A percentile compares a stretch with the other conserved stretches of the same genome.
Conservation (phyloP, 1,284 basidiomycete genomes). For the Ganoderma meredithae region DNA sequence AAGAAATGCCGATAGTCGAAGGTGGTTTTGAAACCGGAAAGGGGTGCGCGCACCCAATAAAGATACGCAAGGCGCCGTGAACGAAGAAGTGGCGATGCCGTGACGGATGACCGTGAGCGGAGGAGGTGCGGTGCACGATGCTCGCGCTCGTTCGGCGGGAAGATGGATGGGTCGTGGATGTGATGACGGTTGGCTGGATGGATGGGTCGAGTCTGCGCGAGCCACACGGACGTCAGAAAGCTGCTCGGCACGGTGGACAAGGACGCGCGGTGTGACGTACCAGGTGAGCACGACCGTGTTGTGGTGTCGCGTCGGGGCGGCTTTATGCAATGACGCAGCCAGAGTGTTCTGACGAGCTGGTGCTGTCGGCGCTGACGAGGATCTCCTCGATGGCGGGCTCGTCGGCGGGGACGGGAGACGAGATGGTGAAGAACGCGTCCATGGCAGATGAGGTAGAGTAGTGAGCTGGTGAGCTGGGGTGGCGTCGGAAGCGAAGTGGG, state of each 20-base stretch:
- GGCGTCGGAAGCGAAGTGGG: slow-evolving; percentile 16
- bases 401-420: slow-evolving; percentile 29
- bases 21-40: slow-evolving; percentile 3
- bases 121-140: neutral
- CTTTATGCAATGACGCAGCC: slow-evolving; percentile 28
- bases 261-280: slow-evolving; percentile 10
- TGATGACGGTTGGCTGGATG: no score
- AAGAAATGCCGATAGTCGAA: neutral
- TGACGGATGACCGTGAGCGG: slow-evolving; percentile 13
- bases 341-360: slow-evolving; percentile 12
- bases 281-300: slow-evolving; percentile 7
- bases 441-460: slow-evolving; percentile 16
- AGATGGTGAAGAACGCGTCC: slow-evolving; percentile 35
- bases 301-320: neutral
- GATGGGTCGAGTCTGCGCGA: neutral
- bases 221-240: neutral
- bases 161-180: slow-evolving; percentile 3
- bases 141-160: slow-evolving; percentile 15
- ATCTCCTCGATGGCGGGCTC: slow-evolving; percentile 28
- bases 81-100: slow-evolving; percentile 23
- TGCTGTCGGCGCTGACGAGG: slow-evolving; percentile 26
- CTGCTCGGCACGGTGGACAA: neutral
- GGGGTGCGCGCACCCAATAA: slow-evolving; percentile 18
- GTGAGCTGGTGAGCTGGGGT: neutral
- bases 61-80: slow-evolving; percentile 25